phyloP scores from a whole-genome alignment of 1,284 basidiomycete genomes.

The Irpex sp. region DNA sequence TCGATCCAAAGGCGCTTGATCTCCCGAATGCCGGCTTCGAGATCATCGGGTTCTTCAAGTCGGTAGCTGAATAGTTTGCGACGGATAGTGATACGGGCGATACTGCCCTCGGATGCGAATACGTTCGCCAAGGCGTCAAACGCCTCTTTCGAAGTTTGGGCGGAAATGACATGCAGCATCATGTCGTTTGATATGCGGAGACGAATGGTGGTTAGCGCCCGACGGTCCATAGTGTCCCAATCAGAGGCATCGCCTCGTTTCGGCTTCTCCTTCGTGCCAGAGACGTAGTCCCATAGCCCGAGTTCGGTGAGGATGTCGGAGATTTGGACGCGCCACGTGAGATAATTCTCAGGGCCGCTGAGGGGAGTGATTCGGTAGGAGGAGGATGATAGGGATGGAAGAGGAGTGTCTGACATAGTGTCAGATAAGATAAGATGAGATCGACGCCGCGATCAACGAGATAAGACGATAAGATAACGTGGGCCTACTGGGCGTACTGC shows the following conservation, averaged over 20 bases:
- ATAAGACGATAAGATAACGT: neutral
- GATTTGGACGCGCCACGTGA: slow-evolving; percentile 30
- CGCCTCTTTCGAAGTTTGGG: slow-evolving; percentile 12
- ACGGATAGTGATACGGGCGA: slow-evolving; percentile 9
- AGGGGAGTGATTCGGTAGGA: no score
- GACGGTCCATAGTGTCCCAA: slow-evolving; percentile 12
- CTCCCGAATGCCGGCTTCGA: slow-evolving; percentile 11
- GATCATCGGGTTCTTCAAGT: slow-evolving; percentile 11
- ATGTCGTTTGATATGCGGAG: slow-evolving; percentile 6
- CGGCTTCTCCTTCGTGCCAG: neutral
- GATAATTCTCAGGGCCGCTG: slow-evolving; percentile 16
- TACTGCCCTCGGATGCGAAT: slow-evolving; percentile 5
- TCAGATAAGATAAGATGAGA: slow-evolving; percentile 8
- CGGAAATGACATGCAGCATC: slow-evolving; percentile 7
- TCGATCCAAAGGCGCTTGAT: slow-evolving; percentile 1
- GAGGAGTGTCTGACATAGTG: slow-evolving; percentile 2
- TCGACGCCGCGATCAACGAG: neutral
- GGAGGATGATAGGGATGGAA: no score
- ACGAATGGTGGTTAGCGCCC: slow-evolving; percentile 11
- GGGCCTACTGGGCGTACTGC: neutral
- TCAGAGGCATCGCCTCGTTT: neutral
- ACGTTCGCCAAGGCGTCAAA: slow-evolving; percentile 14
- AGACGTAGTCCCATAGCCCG: slow-evolving; percentile 20
- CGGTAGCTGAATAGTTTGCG: slow-evolving; percentile 10
- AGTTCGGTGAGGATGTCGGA: slow-evolving; percentile 27